These are phyloP conservation scores for Neoboletus magnificus DNA, from an alignment of 768 basidiomycete species.

Conservation along the genomic window DNA sequence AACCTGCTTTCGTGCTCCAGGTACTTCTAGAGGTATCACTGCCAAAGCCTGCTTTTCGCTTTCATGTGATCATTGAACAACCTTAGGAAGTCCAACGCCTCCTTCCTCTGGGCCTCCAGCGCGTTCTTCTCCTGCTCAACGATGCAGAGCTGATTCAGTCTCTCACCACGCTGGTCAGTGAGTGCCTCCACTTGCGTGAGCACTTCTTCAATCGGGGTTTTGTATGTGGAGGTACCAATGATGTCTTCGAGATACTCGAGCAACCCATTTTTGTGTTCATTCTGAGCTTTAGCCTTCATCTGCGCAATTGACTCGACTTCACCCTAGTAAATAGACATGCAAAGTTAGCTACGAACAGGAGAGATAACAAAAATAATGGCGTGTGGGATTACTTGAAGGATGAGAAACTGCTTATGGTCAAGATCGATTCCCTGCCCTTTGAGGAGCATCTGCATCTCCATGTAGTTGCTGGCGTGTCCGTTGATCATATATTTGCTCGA, in stretches of 20 bases:
- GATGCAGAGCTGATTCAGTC: conserved; percentile 80
- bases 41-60: no score
- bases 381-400: conserved; percentile 66
- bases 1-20: conserved; percentile 59
- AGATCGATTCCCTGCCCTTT: conserved; percentile 95
- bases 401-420: conserved; percentile 97
- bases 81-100: conserved; percentile 83
- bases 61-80: conserved; percentile 78
- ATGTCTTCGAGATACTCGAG: conserved; percentile 99
- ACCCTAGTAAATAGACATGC: conserved; percentile 48
- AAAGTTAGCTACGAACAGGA: not conserved
- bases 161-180: conserved; percentile 78
- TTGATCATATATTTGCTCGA: conserved; percentile 91
- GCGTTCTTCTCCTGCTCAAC: conserved; percentile 90
- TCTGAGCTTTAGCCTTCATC: conserved; percentile 95
- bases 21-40: conserved; percentile 76
- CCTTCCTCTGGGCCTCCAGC: conserved; percentile 83
- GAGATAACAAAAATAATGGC: not conserved
- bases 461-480: conserved; percentile 67
- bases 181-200: conserved; percentile 76
- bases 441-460: conserved; percentile 85
- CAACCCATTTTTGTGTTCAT: conserved; percentile 93
- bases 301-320: conserved; percentile 99
- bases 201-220: conserved; percentile 83
- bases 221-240: conserved; percentile 91